phyloP scores from a whole-genome alignment of 805 yeast species.

The Teunomyces funiuensis region DNA sequence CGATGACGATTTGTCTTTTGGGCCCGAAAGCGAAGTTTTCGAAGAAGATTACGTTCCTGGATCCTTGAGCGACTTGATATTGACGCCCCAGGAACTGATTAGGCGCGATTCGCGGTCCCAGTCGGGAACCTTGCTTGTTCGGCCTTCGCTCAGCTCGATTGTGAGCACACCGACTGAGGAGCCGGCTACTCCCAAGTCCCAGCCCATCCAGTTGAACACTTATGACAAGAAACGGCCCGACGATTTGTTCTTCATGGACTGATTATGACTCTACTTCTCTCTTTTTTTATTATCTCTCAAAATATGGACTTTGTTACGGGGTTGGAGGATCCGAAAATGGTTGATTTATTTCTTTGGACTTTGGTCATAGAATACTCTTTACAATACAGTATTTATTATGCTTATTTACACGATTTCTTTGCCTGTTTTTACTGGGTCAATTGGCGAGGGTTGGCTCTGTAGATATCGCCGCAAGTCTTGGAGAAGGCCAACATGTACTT shows the following conservation, averaged over 20 bases:
- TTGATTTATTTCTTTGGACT: slow-evolving; percentile 1
- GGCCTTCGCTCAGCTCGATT: slow-evolving; percentile 27
- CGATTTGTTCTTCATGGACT: slow-evolving; percentile 43
- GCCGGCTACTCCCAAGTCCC: slow-evolving; percentile 7
- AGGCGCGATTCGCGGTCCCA: slow-evolving; percentile 66
- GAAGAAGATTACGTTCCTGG: slow-evolving; percentile 84
- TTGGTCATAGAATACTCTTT: slow-evolving; percentile 1
- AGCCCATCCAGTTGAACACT: slow-evolving; percentile 13
- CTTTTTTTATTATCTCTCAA: too few relatives aligned
- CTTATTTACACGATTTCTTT: slow-evolving; percentile 6
- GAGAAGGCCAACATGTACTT: slow-evolving; percentile 27
- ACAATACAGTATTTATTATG: slow-evolving; percentile 4
- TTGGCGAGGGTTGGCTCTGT: slow-evolving; percentile 34
- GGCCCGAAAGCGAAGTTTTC: slow-evolving; percentile 26
- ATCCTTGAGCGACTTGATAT: slow-evolving; percentile 66
- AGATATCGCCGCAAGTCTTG: slow-evolving; percentile 38
- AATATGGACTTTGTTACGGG: too few relatives aligned
- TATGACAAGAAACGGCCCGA: slow-evolving; percentile 17
- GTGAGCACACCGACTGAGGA: slow-evolving; percentile 5
- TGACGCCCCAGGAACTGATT: slow-evolving; percentile 76
- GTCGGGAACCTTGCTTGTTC: slow-evolving; percentile 39
- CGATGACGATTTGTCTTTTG: slow-evolving; percentile 34
- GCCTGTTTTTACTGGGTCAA: slow-evolving; percentile 11
- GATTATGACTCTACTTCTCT: too few relatives aligned
- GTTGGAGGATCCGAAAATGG: not conserved